Evolutionary conservation across 106 monocot species (phyloP), one percentile per base, ranked within the genome.

Genomic region (Allium sativum): DNA sequence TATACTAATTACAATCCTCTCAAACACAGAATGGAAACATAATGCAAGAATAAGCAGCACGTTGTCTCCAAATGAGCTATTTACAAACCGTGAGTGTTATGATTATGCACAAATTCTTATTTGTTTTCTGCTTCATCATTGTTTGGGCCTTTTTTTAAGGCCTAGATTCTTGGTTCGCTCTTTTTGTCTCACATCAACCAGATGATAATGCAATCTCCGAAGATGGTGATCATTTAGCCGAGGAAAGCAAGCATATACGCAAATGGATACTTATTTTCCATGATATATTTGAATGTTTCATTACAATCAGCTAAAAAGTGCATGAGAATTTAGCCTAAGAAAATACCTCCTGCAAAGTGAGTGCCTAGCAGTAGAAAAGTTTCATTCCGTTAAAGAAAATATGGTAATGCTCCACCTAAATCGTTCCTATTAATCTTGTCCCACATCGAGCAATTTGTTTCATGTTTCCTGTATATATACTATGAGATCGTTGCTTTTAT

Each of bases 11-110:
- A 86, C 90, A 20, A 90, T 90, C 61, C 90, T 82, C 65, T 90
- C 90, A 45, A 86, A 90, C 12, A 86, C 82, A 18, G 90, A 90
- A 61, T 90, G 90, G 59, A 86, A 86, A 51, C 90, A 86, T 58
- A 90, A 56, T 3, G 90, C 90, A 18, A 75, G 54, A 41, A 86
- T 86, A 59, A 86, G 55, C 51, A 86, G 41, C 40, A 86, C 53
- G 68, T 70, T 80, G 65, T 90, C 85, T 31, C 85, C 90, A n/a
- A 86, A 47, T 1, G 82, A 66, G 50, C 59, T 73, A 10, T 76
- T 74, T 21, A 16, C 55, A 55, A 21, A 4, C 7, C 17, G 0
- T 17, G 55, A 5, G 1, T 31, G 31, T 5, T 31, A 17, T 55
- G 55, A 55, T 0, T 3, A 20, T 55, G 55, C 0, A 9, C 16